Conservation (phyloP, 495 filamentous ascomycete genomes). For the Halenospora varia region DNA sequence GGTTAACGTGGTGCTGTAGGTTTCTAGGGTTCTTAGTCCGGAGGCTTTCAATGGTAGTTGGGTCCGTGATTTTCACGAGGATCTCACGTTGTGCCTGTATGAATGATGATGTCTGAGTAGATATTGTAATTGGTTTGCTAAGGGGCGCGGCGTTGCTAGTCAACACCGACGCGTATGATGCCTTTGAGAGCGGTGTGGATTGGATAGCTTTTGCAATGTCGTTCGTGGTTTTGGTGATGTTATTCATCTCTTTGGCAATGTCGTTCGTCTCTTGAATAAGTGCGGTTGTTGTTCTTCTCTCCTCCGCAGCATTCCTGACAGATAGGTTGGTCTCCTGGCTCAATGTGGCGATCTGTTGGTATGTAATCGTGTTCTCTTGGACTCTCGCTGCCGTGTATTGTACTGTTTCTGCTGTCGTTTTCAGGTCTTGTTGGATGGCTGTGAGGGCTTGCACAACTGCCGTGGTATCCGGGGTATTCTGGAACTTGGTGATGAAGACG, state of each 20-base stretch:
- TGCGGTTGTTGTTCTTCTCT: neutral
- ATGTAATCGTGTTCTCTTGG: slow-evolving; percentile 4
- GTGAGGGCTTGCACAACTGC: slow-evolving; percentile 3
- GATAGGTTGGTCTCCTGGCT: slow-evolving; percentile 6
- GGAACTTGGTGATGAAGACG: slow-evolving; percentile 5
- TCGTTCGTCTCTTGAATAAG: slow-evolving; percentile 5
- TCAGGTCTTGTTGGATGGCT: slow-evolving; percentile 2
- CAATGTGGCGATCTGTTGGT: slow-evolving; percentile 5
- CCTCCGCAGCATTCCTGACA: neutral
- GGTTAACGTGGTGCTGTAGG: slow-evolving; percentile 2
- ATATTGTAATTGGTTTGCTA: slow-evolving; percentile 12
- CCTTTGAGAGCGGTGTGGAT: neutral
- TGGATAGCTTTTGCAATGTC: slow-evolving; percentile 4
- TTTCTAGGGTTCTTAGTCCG: slow-evolving; percentile 5
- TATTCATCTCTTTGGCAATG: slow-evolving; percentile 5
- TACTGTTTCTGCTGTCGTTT: slow-evolving; percentile 2
- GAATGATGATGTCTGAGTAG: slow-evolving; percentile 4
- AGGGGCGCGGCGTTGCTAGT: slow-evolving; percentile 4
- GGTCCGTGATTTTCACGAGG: slow-evolving; percentile 6
- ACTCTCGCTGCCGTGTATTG: slow-evolving; percentile 1
- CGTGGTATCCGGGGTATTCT: neutral
- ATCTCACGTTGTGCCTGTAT: slow-evolving; percentile 11
- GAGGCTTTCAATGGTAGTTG: slow-evolving; percentile 1
- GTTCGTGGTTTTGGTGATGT: too few relatives aligned
- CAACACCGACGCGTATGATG: slow-evolving; percentile 5